A percentile compares a stretch with the other conserved stretches of the same genome.
These are phyloP conservation scores for Ustilago tritici DNA, from an alignment of 1,284 basidiomycete species.

Conservation along the genomic window DNA sequence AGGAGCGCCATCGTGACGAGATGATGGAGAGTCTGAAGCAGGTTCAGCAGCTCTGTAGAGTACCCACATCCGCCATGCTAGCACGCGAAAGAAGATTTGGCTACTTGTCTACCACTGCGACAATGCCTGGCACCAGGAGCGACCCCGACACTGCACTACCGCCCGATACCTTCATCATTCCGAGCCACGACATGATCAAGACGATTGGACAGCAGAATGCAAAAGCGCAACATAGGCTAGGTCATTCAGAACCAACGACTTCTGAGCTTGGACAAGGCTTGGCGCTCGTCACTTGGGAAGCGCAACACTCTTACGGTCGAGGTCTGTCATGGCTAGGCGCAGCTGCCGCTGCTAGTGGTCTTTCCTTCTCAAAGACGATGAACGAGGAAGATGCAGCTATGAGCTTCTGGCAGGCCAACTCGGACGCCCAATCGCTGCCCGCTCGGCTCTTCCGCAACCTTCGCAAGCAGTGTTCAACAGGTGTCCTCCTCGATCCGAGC, in stretches of 20 bases:
- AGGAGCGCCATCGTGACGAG: slow-evolving; percentile 45
- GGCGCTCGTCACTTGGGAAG: slow-evolving; percentile 46
- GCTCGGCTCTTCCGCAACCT: slow-evolving; percentile 36
- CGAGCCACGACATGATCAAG: slow-evolving; percentile 39
- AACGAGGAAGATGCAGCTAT: slow-evolving; percentile 42
- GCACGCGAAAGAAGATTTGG: slow-evolving; percentile 28
- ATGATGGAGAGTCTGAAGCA: slow-evolving; percentile 50
- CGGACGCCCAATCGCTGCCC: slow-evolving; percentile 46
- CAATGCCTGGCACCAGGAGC: slow-evolving; percentile 7
- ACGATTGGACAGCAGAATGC: slow-evolving; percentile 36
- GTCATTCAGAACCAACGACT: background rate
- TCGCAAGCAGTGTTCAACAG: slow-evolving; percentile 37
- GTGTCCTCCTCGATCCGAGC: slow-evolving; percentile 44
- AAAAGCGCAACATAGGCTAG: slow-evolving; percentile 32
- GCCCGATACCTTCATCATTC: slow-evolving; percentile 45
- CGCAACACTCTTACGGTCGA: slow-evolving; percentile 39
- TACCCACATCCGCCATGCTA: slow-evolving; percentile 40
- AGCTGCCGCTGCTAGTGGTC: slow-evolving; percentile 43
- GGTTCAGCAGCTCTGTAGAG: slow-evolving; percentile 31
- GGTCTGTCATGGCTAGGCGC: slow-evolving; percentile 48
- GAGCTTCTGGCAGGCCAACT: slow-evolving; percentile 39
- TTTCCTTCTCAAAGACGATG: slow-evolving; percentile 32
- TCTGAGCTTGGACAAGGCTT: slow-evolving; percentile 44
- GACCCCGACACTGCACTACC: slow-evolving; percentile 11
- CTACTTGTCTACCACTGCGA: slow-evolving; percentile 18